A percentile compares a stretch with the other conserved stretches of the same genome.
phyloP scores from a whole-genome alignment of 202 grass and related monocot species.

The Eragrostis tef region DNA sequence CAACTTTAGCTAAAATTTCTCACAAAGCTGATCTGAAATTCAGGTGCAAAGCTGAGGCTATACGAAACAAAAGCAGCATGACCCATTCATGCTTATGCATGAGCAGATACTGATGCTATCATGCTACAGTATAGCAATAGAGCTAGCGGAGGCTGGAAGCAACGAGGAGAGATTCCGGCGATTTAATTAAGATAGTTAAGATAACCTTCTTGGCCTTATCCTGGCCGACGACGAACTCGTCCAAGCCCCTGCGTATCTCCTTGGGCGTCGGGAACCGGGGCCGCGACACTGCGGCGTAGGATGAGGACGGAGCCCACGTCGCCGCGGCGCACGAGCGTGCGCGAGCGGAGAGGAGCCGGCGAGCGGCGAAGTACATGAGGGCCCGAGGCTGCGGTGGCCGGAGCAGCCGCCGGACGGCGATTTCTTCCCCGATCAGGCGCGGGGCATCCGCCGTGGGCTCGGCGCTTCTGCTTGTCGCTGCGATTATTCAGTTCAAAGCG shows the following conservation, averaged over 20 bases:
- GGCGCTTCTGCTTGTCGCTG: background rate
- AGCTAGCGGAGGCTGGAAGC: background rate
- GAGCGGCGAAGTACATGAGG: conserved; percentile 44
- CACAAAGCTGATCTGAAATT: background rate
- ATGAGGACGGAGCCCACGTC: conserved; percentile 12
- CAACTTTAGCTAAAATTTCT: background rate
- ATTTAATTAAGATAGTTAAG: background rate
- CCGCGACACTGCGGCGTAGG: conserved; percentile 6
- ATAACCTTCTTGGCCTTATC: conserved; percentile 61
- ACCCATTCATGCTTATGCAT: background rate
- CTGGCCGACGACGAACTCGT: conserved; percentile 63
- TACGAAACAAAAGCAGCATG: background rate
- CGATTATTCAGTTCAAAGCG: background rate
- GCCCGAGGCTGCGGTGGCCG: background rate
- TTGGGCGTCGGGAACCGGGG: conserved; percentile 57
- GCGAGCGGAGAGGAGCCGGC: conserved; percentile 44
- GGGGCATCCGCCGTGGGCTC: background rate
- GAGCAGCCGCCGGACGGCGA: conserved; percentile 25
- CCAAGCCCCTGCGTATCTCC: conserved; percentile 57
- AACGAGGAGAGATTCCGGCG: background rate
- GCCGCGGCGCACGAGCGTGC: background rate
- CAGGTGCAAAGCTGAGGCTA: background rate
- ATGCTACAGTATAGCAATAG: background rate
- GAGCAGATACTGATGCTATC: background rate
- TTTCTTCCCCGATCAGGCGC: conserved; percentile 1